These are phyloP conservation scores for Tuber indicum DNA, from an alignment of 495 filamentous ascomycete genomes.

Conservation along the genomic window DNA sequence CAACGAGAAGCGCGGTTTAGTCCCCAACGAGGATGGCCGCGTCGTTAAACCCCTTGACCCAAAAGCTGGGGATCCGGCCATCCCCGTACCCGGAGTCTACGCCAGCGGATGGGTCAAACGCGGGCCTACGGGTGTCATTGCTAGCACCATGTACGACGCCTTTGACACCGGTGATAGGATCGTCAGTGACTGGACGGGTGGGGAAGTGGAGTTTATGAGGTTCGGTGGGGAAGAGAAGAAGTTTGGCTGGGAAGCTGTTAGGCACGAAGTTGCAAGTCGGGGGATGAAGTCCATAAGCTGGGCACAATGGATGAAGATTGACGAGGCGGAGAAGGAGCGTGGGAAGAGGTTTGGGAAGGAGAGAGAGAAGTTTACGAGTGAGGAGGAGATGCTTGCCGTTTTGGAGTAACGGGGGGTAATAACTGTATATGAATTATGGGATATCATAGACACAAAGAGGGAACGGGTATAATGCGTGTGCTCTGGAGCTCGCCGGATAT, in stretches of 20 bases:
- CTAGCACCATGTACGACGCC: conserved; percentile 91
- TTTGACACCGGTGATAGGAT: conserved; percentile 83
- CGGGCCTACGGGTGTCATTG: conserved; percentile 92
- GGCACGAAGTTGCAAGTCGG: conserved; percentile 49
- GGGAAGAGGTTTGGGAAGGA: conserved; percentile 64
- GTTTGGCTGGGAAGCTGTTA: conserved; percentile 71
- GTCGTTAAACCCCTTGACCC: conserved; percentile 48
- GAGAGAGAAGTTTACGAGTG: conserved; percentile 74
- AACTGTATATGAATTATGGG: not conserved
- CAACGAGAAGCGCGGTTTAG: conserved; percentile 61
- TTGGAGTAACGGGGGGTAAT: conserved; percentile 43
- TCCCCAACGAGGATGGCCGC: conserved; percentile 81
- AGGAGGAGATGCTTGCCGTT: conserved; percentile 72
- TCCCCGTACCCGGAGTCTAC: conserved; percentile 68
- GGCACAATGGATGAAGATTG: conserved; percentile 81
- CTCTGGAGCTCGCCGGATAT: not conserved
- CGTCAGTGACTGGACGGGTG: conserved; percentile 57
- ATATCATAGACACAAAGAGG: not conserved
- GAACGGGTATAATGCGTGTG: not conserved
- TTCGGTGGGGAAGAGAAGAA: conserved; percentile 47
- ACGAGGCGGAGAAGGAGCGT: conserved; percentile 62
- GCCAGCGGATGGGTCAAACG: conserved; percentile 95
- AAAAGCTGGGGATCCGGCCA: conserved; percentile 21
- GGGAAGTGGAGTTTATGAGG: conserved; percentile 30
- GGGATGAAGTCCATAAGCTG: conserved; percentile 62